Conservation (phyloP, 805 yeast species). For the Suhomyces pyralidae region DNA sequence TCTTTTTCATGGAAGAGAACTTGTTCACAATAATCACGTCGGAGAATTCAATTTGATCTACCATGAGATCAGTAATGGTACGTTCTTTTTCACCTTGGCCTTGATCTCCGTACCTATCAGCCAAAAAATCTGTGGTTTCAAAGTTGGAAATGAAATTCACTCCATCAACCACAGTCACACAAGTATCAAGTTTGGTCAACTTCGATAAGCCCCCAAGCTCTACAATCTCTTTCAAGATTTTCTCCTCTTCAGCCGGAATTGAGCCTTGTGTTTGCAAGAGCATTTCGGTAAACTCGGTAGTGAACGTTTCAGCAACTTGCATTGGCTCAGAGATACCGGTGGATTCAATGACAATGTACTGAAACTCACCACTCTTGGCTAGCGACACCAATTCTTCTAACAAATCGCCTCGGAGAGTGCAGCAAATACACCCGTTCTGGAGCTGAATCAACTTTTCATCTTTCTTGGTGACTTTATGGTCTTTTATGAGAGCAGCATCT, state of each 20-base stretch:
- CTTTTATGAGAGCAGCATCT: constrained; percentile 39
- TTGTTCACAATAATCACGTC: constrained; percentile 45
- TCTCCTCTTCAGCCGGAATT: constrained; percentile 15
- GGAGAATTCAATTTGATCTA: constrained; percentile 47
- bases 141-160: constrained; percentile 39
- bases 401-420: constrained; percentile 46
- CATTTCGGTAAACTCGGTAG: constrained; percentile 38
- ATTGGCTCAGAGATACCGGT: constrained; percentile 50
- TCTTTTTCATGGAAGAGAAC: constrained; percentile 24
- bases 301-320: constrained; percentile 51
- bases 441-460: constrained; percentile 45
- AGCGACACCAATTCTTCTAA: constrained; percentile 40
- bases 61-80: constrained; percentile 43
- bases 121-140: constrained; percentile 43
- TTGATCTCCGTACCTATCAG: constrained; percentile 37
- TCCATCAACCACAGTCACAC: constrained; percentile 47
- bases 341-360: constrained; percentile 45
- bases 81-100: constrained; percentile 43
- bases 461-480: constrained; percentile 38
- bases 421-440: constrained; percentile 50
- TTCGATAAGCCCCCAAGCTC: constrained; percentile 40
- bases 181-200: constrained; percentile 40
- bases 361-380: constrained; percentile 32
- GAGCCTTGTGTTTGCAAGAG: constrained; percentile 24
- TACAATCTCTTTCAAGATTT: constrained; percentile 22